Conservation (phyloP, 495 filamentous ascomycete genomes). For the Aspergillus egyptiacus region DNA sequence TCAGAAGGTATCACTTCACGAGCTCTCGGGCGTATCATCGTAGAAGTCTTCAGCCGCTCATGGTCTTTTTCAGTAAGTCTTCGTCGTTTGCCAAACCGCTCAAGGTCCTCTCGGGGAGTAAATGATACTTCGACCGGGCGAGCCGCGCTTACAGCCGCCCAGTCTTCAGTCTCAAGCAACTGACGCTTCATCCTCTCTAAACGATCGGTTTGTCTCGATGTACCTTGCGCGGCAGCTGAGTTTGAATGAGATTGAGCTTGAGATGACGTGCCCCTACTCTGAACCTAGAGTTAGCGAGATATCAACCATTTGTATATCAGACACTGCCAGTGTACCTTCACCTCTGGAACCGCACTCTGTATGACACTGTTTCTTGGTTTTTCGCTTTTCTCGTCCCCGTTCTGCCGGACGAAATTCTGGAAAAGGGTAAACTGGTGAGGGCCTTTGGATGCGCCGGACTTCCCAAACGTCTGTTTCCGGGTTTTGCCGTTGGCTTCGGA, state of each 20-base stretch:
- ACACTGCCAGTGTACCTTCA: not conserved
- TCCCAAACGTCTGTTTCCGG: constrained; percentile 29
- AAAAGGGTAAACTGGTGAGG: constrained; percentile 16
- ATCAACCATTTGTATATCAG: not conserved
- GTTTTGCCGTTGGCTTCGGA: constrained; percentile 25
- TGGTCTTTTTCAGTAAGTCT: constrained; percentile 32
- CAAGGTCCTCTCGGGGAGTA: constrained; percentile 22
- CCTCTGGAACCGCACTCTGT: not conserved
- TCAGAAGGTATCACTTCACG: constrained; percentile 6
- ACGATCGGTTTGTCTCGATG: constrained; percentile 1
- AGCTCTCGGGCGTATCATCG: not conserved
- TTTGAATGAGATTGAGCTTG: not conserved
- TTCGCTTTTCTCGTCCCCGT: not conserved
- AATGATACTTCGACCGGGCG: constrained; percentile 34
- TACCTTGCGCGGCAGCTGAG: not conserved
- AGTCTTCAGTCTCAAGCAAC: constrained; percentile 32
- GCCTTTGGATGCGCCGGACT: constrained; percentile 13
- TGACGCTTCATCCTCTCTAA: constrained; percentile 27
- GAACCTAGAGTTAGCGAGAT: not conserved
- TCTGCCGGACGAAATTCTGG: not conserved
- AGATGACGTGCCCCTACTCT: not conserved
- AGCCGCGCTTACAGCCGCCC: constrained; percentile 30
- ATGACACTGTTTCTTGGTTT: not conserved
- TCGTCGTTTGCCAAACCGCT: constrained; percentile 35
- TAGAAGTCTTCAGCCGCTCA: constrained; percentile 19